Evolutionary conservation across 129 eudicot genomes (phyloP), one percentile per base, ranked within the genome.

Genomic region (Flaveria brownii): DNA sequence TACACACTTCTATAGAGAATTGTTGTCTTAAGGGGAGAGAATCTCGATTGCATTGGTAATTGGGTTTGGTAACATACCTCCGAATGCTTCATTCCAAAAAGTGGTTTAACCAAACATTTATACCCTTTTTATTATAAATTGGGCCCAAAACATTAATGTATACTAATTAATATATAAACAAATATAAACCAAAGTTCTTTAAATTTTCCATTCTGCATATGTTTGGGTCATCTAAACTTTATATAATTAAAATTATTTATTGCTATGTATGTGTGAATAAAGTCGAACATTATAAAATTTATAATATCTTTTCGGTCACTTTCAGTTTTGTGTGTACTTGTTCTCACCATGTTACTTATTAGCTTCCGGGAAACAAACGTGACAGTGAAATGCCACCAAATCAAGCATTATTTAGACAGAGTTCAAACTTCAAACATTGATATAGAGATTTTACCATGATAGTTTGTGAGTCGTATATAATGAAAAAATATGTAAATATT

Each of bases 31-130:
- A 72, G 67, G 46, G 50, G 16, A 54, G 74, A 65, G 74, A 73
- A 80, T 80, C 79, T 80, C 23, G 43, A 65, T 72, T 46, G 51
- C 71, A n/a, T 57, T 30, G 56, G 60, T 72, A 66, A 30, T 30
- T 63, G 63, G 83, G 68, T 57, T 80, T 66, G 79, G 79, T 54
- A 56, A 73, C 70, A 80, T 26, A 73, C 75, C 49, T 80, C 79
- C 70, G 51, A 54, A 73, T 26, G 64, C 83, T 73, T 73, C 79
- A 66, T 66, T 80, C 83, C 83, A 80, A 80, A 66, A 42, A 73
- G 79, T 80, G 60, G 83, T 80, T 80, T 73, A 80, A 80, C 83
- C 83, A 67, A 73, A 80, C 83, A 54, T 65, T 65, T 73, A 73
- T 43, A 73, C 75, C 68, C 71, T 66, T 80, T 45, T 68, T 79